Conservation (phyloP, 2,329 filamentous ascomycete genomes). For the Cordyceps javanica region DNA sequence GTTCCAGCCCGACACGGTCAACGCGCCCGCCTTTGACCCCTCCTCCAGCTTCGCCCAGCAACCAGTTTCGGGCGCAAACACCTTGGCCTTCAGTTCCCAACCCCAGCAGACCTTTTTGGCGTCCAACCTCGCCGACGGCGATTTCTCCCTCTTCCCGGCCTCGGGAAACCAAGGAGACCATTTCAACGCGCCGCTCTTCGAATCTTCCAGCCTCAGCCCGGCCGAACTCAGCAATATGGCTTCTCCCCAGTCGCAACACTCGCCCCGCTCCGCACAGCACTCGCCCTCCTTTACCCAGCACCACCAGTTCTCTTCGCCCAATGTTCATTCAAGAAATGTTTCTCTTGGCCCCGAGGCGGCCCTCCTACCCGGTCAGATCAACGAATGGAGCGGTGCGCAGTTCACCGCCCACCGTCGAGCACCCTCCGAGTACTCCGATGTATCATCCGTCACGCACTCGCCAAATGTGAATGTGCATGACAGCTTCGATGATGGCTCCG, state of each 20-base stretch:
- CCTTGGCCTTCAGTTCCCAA: conserved; percentile 31
- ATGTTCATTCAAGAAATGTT: conserved; percentile 48
- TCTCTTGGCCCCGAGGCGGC: conserved; percentile 54
- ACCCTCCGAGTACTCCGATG: conserved; percentile 88
- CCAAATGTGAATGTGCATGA: conserved; percentile 76
- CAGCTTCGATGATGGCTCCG: conserved; percentile 65
- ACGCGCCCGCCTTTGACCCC: conserved; percentile 30
- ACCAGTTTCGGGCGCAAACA: conserved; percentile 27
- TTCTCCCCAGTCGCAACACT: conserved; percentile 49
- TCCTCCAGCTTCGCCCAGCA: conserved; percentile 41
- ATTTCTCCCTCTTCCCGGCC: conserved; percentile 59
- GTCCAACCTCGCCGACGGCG: conserved; percentile 45
- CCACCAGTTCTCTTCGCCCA: conserved; percentile 44
- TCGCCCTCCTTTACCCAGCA: conserved; percentile 52
- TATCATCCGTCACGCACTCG: conserved; percentile 79
- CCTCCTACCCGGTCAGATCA: conserved; percentile 44
- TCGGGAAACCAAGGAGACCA: conserved; percentile 47
- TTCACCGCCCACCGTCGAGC: conserved; percentile 80
- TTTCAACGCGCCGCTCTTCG: conserved; percentile 58
- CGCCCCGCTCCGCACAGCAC: conserved; percentile 46
- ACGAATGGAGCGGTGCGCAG: conserved; percentile 49
- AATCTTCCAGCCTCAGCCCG: conserved; percentile 37
- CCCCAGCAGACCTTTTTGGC: conserved; percentile 41
- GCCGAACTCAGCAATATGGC: conserved; percentile 48
- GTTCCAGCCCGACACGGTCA: conserved; percentile 24